Evolutionary conservation across 2,329 filamentous ascomycete species (phyloP).

Genomic region (Monosporascus sp.): DNA sequence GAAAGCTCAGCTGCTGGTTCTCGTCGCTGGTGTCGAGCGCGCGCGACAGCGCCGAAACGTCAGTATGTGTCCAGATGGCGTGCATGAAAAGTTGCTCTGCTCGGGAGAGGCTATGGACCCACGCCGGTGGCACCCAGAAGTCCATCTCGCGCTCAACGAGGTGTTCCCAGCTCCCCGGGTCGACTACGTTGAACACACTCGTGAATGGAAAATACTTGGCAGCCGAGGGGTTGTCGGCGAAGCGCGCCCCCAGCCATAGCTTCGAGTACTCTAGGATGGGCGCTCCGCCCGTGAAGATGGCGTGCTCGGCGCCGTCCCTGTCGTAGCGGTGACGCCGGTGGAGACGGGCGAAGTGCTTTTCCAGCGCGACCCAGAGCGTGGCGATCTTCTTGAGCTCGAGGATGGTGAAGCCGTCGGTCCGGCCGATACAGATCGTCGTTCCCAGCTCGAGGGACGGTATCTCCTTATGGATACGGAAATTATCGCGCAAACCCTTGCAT

Average conservation of each 20-base stretch:
- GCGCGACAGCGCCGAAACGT: conserved; percentile 1
- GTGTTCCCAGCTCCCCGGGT: neutral
- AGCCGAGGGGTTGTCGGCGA: neutral
- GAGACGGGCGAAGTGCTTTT: neutral
- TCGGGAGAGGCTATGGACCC: neutral
- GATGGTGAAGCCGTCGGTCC: conserved; percentile 11
- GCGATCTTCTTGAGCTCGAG: conserved; percentile 14
- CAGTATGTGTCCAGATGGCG: conserved; percentile 7
- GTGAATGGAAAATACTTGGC: neutral
- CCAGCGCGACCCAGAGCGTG: conserved; percentile 6
- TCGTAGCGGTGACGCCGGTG: conserved; percentile 3
- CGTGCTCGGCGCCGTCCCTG: conserved; percentile 1
- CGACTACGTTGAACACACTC: neutral
- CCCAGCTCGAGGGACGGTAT: conserved; percentile 6
- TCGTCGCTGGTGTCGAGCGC: neutral
- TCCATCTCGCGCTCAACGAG: conserved; percentile 2
- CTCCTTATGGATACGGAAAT: conserved; percentile 12
- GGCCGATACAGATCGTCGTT: conserved; percentile 10
- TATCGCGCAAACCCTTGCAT: conserved; percentile 2
- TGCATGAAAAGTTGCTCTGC: conserved; percentile 3
- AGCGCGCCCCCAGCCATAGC: neutral
- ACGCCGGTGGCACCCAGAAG: neutral
- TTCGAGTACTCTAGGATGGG: neutral
- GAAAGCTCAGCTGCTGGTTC: neutral
- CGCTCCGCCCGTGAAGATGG: neutral